Evolutionary conservation across 768 basidiomycete genomes (phyloP).

Genomic region (Lactarius hatsudake): DNA sequence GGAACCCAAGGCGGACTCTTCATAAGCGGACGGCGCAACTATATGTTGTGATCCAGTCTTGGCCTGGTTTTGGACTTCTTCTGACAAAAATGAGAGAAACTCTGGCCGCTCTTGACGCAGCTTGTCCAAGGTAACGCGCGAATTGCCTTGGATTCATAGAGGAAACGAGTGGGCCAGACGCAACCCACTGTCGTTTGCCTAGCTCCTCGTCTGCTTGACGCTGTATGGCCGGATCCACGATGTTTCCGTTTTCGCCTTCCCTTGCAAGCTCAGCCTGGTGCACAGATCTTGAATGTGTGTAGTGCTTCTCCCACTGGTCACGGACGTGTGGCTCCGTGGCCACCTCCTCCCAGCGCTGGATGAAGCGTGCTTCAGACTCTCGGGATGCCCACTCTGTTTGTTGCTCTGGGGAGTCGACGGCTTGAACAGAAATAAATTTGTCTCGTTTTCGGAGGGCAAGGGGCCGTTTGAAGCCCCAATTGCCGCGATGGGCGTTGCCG

Average conservation of each 20-base stretch:
- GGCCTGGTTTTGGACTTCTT: conserved; percentile 24
- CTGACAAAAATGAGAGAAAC: conserved; percentile 49
- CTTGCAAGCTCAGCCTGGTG: conserved; percentile 19
- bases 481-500: conserved; percentile 69
- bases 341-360: conserved; percentile 65
- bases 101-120: conserved; percentile 54
- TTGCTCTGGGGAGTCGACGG: conserved; percentile 69
- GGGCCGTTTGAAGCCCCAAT: conserved; percentile 86
- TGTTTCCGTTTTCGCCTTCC: conserved; percentile 4
- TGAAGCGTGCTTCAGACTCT: conserved; percentile 62
- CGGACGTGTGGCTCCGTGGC: conserved; percentile 39
- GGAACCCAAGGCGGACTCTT: conserved; percentile 18
- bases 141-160: conserved; percentile 62
- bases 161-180: conserved; percentile 50
- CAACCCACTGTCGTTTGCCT: conserved; percentile 7
- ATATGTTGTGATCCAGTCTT: not conserved
- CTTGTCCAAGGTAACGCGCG: conserved; percentile 51
- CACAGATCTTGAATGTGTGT: conserved; percentile 10
- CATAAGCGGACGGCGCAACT: conserved; percentile 23
- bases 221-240: conserved; percentile 6
- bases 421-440: conserved; percentile 61
- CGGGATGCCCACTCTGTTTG: conserved; percentile 77
- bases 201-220: conserved; percentile 3
- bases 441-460: conserved; percentile 63
- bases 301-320: conserved; percentile 39